Evolutionary conservation across 345 rosid species (phyloP).

Genomic region (Rhizophora apiculata): DNA sequence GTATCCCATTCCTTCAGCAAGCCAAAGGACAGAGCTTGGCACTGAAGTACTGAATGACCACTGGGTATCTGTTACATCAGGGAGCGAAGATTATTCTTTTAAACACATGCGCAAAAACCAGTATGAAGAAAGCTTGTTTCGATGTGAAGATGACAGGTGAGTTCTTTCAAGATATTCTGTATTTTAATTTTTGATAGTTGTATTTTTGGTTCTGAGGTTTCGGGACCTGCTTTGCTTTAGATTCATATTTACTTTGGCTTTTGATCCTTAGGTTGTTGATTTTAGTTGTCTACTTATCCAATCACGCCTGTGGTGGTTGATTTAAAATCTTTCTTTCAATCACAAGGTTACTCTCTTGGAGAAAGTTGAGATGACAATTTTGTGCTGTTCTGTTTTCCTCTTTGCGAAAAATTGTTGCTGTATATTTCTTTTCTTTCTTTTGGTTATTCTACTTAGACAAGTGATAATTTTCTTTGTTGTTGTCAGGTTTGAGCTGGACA

Average conservation of each 20-base stretch:
- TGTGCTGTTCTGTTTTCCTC: neutral
- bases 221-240: neutral
- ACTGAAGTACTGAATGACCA: conserved; percentile 83
- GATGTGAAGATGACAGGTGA: conserved; percentile 97
- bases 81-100: conserved; percentile 99
- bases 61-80: conserved; percentile 99
- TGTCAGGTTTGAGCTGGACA: conserved; percentile 94
- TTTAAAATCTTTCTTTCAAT: neutral
- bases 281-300: neutral
- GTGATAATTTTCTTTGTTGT: conserved; percentile 20
- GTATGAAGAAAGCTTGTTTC: conserved; percentile 94
- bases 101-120: conserved; percentile 99
- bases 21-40: conserved; percentile 83
- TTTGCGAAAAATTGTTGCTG: neutral
- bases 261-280: neutral
- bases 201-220: neutral
- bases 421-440: conserved; percentile 5
- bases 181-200: neutral
- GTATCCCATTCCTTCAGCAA: conserved; percentile 82
- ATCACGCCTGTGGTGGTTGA: neutral
- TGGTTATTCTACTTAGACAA: conserved; percentile 6
- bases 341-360: neutral
- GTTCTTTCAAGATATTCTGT: conserved; percentile 15
- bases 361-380: conserved; percentile 6
- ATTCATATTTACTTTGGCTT: neutral